Evolutionary conservation across 768 basidiomycete species (phyloP).

Genomic region (Suillus weaverae): DNA sequence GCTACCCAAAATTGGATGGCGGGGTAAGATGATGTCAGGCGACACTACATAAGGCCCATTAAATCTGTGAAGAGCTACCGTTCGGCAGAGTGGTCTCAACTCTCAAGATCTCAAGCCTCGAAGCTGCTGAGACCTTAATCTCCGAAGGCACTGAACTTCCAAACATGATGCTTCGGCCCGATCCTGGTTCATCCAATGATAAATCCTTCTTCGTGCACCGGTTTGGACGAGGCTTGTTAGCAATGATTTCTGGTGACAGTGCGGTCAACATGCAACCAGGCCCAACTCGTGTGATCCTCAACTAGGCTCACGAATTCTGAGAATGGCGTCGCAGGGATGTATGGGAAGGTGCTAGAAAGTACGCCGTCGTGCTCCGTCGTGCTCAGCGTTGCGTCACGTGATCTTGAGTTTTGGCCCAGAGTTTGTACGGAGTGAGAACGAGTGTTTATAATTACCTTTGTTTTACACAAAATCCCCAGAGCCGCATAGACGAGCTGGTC

Average conservation of each 20-base stretch:
- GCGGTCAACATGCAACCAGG: slow-evolving; percentile 21
- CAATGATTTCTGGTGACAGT: neutral
- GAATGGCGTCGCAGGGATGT: neutral
- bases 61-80: too few relatives aligned
- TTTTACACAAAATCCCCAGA: neutral
- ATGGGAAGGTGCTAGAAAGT: neutral
- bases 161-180: slow-evolving; percentile 27
- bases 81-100: too few relatives aligned
- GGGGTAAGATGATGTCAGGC: too few relatives aligned
- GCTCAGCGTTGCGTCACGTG: too few relatives aligned
- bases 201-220: slow-evolving; percentile 20
- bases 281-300: neutral
- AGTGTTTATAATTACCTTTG: neutral
- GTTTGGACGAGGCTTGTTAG: slow-evolving; percentile 26
- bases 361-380: neutral
- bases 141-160: slow-evolving; percentile 25
- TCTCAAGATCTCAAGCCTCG: too few relatives aligned
- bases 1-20: too few relatives aligned
- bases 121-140: too few relatives aligned
- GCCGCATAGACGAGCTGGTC: too few relatives aligned
- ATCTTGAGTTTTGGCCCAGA: too few relatives aligned
- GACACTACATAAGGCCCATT: too few relatives aligned
- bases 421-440: too few relatives aligned
- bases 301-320: neutral
- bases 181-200: slow-evolving; percentile 15